Percentiles rank a stretch among this genome's conserved stretches.
Conservation (phyloP, 2,329 filamentous ascomycete species). For the Aspergillus melleus region DNA sequence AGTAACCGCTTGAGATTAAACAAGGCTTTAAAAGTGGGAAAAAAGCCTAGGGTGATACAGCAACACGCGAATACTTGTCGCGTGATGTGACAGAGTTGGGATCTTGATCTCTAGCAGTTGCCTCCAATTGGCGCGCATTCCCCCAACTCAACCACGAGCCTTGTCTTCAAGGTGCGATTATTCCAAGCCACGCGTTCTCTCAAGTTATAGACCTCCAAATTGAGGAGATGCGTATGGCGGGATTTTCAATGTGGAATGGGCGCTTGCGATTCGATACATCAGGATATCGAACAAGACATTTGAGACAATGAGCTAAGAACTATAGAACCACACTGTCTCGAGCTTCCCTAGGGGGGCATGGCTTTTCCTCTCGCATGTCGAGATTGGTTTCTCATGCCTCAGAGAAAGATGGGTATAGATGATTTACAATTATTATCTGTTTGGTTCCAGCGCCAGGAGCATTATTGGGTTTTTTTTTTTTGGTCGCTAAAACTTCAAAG, state of each 20-base stretch:
- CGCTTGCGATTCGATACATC: not conserved
- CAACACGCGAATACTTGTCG: slow-evolving; percentile 24
- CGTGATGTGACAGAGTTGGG: slow-evolving; percentile 30
- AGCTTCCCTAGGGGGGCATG: slow-evolving; percentile 42
- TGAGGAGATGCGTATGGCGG: no score
- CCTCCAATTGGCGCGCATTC: not conserved
- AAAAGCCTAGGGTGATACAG: slow-evolving; percentile 44
- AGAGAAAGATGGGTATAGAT: slow-evolving; percentile 1
- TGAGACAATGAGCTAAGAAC: slow-evolving; percentile 11
- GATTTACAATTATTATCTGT: not conserved
- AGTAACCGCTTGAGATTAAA: slow-evolving; percentile 28
- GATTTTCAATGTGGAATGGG: not conserved
- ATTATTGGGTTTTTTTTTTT: not conserved
- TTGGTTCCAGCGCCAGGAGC: not conserved
- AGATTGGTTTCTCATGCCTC: slow-evolving; percentile 46
- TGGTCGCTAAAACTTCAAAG: not conserved
- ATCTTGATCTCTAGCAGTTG: slow-evolving; percentile 4
- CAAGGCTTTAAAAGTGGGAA: slow-evolving; percentile 47
- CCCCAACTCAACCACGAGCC: not conserved
- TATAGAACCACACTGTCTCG: slow-evolving; percentile 18
- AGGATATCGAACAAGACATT: slow-evolving; percentile 2
- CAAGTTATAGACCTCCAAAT: not conserved
- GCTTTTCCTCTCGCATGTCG: slow-evolving; percentile 45
- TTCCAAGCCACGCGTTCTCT: no score
- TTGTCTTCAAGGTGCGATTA: not conserved